Evolutionary conservation across 2,329 filamentous ascomycete genomes (phyloP), one percentile per base, ranked within the genome.

Genomic region (Penicillium sp.): DNA sequence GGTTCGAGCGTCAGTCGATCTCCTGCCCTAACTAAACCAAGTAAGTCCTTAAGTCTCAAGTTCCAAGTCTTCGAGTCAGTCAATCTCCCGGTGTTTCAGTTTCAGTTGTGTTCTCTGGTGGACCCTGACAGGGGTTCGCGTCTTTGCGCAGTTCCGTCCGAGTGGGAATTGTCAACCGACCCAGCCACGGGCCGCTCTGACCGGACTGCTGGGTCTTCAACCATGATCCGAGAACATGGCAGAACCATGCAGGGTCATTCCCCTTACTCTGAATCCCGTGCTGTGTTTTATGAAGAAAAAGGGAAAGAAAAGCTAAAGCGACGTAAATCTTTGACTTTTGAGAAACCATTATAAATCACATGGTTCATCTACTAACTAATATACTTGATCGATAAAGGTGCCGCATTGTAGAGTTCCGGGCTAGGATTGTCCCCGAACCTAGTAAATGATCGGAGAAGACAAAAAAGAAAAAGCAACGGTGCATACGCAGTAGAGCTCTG

Each of bases 121-220:
- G 31, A 34, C 31, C 31, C 31, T 34, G 8, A 34, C 14, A 16
- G 16, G 3, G 14, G 31, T 32, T 10, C 31, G 31, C 31, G 31
- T 32, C 31, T 4, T 4, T 18, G 13, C 14, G 9, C 16, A 44
- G 59, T 61, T 47, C 64, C 64, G 58, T 46, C 47, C 40, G 43
- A 52, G 55, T 61, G 64, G 64, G 58, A 61, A 60, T 52, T 56
- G 31, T 27, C 47, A 52, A 52, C 49, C 49, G 44, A 46, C 35
- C 48, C 40, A 56, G 47, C 50, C 51, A 48, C 50, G 49, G 56
- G 48, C 50, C 52, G 45, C 47, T 48, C 14, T 45, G 31, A n/a
- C n/a, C n/a, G n/a, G n/a, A n/a, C n/a, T n/a, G n/a, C n/a, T n/a
- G n/a, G n/a, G n/a, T n/a, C n/a, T n/a, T 34, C 8, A 29, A 28